Evolutionary conservation across 495 filamentous ascomycete species (phyloP), one percentile per base, ranked within the genome.

Genomic region (Hypomontagnella monticulosa): DNA sequence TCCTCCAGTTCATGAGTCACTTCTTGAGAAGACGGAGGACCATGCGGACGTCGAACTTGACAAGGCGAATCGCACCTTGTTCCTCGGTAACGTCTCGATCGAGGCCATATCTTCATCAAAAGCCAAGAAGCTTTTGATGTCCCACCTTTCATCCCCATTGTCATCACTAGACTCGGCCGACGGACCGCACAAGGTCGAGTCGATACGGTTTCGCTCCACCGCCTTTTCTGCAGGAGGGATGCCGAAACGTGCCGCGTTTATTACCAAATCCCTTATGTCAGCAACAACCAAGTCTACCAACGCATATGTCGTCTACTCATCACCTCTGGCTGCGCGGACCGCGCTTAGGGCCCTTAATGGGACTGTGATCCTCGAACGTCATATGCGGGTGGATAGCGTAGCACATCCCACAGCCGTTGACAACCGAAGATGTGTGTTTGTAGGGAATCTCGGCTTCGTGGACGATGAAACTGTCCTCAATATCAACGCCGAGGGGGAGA

Each of bases 371-470:
- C 84, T 98, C 32, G 91, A 92, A 67, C 88, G 96, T 9, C 96
- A 99, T 77, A 77, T 99, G 61, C 85, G 93, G 6, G 96, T 93
- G 14, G 95, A 99, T 76, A 89, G 84, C 41, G 86, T 98, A 40
- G 91, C 95, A 0, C 94, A 97, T 77, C 96, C 96, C 0, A 82
- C 90, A 1, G 83, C 88, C 20, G 85, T 88, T 19, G 94, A 97
- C 69, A 84, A 96, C 71, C 86, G 89, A 46, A 87, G 93, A 51
- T 99, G 96, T 77, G 90, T 99, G 3, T 99, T 98, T 70, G 91
- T 99, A 10, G 96, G 96, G 8, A 98, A 98, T 73, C 86, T 99
- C 8, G 92, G 93, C 40, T 98, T 98, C 67, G 91, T 97, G 1
- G 93, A 96, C 67, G 89, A 94, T 58, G 92, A 95, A 75, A 88